phyloP scores from a whole-genome alignment of 345 rosid species.

The Eucalyptus microcorys region DNA sequence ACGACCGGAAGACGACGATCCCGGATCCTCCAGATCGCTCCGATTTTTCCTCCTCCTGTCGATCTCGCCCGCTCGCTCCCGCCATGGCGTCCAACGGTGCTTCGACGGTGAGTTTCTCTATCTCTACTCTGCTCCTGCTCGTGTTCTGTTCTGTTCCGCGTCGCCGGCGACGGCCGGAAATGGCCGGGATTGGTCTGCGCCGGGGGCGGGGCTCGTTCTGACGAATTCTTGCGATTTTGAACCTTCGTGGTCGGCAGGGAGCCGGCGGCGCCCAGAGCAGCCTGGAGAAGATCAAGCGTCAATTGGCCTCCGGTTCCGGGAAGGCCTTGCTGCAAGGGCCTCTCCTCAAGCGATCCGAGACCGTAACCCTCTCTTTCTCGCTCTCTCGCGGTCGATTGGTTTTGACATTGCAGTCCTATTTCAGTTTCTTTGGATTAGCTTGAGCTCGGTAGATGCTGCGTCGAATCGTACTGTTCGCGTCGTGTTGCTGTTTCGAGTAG shows the following conservation, averaged over 20 bases:
- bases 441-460: not conserved
- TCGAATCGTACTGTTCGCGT: not conserved
- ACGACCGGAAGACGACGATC: not conserved
- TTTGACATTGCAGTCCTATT: not conserved
- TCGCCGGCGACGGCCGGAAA: not conserved
- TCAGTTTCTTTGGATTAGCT: not conserved
- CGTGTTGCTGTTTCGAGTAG: not conserved
- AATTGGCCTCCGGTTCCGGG: slow-evolving; percentile 81
- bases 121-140: not conserved
- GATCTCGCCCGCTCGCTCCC: not conserved
- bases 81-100: slow-evolving; percentile 75
- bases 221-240: not conserved
- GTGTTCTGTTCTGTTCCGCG: not conserved
- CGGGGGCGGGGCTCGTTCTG: not conserved
- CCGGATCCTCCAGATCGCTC: not conserved
- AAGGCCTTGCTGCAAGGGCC: slow-evolving; percentile 88
- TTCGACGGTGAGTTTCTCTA: slow-evolving; percentile 38
- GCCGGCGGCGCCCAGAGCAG: slow-evolving; percentile 43
- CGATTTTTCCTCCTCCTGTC: not conserved
- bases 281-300: slow-evolving; percentile 94
- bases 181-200: not conserved
- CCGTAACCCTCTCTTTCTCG: slow-evolving; percentile 21
- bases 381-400: not conserved
- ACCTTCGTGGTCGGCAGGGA: not conserved
- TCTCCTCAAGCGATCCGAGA: slow-evolving; percentile 91